Percentiles rank a stretch among this genome's conserved stretches.
Evolutionary conservation across 257 asterid genomes (phyloP).

Genomic region (Solanum habrochaites): DNA sequence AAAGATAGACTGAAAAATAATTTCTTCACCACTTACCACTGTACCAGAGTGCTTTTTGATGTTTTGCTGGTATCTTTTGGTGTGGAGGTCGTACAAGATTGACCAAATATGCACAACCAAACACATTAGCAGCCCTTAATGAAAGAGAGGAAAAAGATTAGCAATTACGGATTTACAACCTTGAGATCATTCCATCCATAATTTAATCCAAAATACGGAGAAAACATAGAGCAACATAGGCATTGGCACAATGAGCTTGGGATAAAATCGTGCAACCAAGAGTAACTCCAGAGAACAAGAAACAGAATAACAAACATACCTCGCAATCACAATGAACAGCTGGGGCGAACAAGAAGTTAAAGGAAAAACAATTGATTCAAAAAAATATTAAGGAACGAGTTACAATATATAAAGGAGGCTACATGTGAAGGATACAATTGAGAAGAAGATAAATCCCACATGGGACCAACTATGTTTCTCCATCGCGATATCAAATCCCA

Average conservation of each 20-base stretch:
- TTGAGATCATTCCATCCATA: conserved; percentile 2
- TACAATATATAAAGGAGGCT: background rate
- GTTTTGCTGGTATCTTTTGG: conserved; percentile 79
- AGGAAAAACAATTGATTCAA: conserved; percentile 13
- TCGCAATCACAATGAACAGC: conserved; percentile 89
- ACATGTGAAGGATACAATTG: conserved; percentile 73
- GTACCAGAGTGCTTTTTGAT: conserved; percentile 98
- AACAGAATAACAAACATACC: conserved; percentile 35
- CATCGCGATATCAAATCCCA: conserved; percentile 99
- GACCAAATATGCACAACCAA: conserved; percentile 91
- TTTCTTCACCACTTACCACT: conserved; percentile 58
- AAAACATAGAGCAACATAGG: background rate
- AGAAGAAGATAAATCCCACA: conserved; percentile 92
- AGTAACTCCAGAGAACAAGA: background rate
- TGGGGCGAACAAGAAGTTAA: conserved; percentile 42
- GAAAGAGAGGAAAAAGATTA: conserved; percentile 9
- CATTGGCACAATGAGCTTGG: background rate
- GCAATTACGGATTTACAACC: conserved; percentile 3
- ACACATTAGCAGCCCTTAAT: conserved; percentile 96
- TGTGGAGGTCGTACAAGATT: conserved; percentile 76
- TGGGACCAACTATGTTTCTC: conserved; percentile 99
- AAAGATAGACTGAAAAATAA: background rate
- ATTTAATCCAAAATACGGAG: background rate
- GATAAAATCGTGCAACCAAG: background rate
- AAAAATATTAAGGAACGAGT: background rate